Evolutionary conservation across 2,329 filamentous ascomycete species (phyloP), one percentile per base, ranked within the genome.

Genomic region (Clonostachys byssicola): DNA sequence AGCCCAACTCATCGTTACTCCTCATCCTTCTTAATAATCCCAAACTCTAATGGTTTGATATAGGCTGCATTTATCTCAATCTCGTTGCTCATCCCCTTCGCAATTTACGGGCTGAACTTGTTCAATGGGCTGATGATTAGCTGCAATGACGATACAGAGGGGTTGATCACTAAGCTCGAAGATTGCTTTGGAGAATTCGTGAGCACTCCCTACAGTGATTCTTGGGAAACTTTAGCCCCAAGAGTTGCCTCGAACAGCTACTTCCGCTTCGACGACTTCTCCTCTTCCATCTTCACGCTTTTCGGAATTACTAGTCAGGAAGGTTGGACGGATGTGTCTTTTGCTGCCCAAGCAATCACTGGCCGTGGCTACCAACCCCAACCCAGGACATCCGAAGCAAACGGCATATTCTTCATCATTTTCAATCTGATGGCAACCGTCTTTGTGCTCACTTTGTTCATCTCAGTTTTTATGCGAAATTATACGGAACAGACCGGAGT

Each of bases 231-330:
- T 49, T 72, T 96, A 10, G 86, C 91, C 3, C 94, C 94, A 6
- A 83, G 94, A 47, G 82, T 86, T 42, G 90, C 86, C 12, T 68
- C 80, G 2, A 97, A 99, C 58, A 83, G 86, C 0, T 95, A 83
- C 61, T 97, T 87, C 68, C 87, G 87, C 63, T 99, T 99, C 61
- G 94, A 99, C 65, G 88, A 95, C 61, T 99, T 99, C 59, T 89
- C 87, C n/a, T 81, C 89, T 46, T 88, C 92, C 0, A 76, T 99
- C 34, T 97, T 97, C 71, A 95, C 95, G 51, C 87, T 99, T 50
- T 99, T 96, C 71, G 92, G 97, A 65, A 96, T 99, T 67, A 92
- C 97, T 40, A 97, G 92, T 45, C 94, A 99, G 66, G 95, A 99
- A 74, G 94, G 94, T 34, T 99, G 95, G 94, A 85, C 85, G 12